Percentiles rank a stretch among this genome's conserved stretches.
phyloP scores from a whole-genome alignment of 768 basidiomycete species.

The Lactarius hatsudake region DNA sequence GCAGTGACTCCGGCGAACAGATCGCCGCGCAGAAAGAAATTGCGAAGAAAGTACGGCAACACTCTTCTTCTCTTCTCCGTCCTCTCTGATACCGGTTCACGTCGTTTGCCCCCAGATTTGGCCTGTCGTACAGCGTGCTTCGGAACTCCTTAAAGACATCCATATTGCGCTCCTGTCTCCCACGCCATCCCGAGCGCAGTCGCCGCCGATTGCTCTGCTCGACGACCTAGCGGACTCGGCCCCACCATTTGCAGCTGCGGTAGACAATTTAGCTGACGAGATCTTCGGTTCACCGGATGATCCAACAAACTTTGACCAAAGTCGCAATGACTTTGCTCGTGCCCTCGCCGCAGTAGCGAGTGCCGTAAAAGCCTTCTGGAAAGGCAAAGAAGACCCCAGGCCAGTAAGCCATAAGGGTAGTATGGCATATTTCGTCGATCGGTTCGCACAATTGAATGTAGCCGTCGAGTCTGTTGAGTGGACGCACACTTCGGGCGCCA shows the following conservation, averaged over 20 bases:
- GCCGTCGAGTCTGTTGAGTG: slow-evolving; percentile 14
- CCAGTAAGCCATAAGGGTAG: slow-evolving; percentile 11
- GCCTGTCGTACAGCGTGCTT: slow-evolving; percentile 5
- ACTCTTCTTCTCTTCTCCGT: background rate
- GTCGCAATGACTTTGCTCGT: slow-evolving; percentile 18
- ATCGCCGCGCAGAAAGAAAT: slow-evolving; percentile 18
- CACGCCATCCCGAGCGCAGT: background rate
- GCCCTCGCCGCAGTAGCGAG: slow-evolving; percentile 11
- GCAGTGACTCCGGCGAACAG: background rate
- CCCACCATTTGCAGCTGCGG: slow-evolving; percentile 18
- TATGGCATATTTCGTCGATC: slow-evolving; percentile 16
- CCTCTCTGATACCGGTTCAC: background rate
- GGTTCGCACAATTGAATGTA: slow-evolving; percentile 18
- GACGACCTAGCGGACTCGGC: slow-evolving; percentile 23
- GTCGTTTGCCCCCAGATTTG: slow-evolving; percentile 9
- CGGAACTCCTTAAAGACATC: slow-evolving; percentile 17
- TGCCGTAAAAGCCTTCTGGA: slow-evolving; percentile 24
- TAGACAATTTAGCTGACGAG: slow-evolving; percentile 22
- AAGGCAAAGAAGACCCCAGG: slow-evolving; percentile 14
- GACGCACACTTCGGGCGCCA: background rate
- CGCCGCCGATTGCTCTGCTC: slow-evolving; percentile 10
- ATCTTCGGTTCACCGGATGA: slow-evolving; percentile 13
- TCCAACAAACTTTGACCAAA: slow-evolving; percentile 5
- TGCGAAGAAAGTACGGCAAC: slow-evolving; percentile 22
- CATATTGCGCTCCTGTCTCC: slow-evolving; percentile 1